phyloP scores from a whole-genome alignment of 306 rosid species.

The Rosa multiflora region DNA sequence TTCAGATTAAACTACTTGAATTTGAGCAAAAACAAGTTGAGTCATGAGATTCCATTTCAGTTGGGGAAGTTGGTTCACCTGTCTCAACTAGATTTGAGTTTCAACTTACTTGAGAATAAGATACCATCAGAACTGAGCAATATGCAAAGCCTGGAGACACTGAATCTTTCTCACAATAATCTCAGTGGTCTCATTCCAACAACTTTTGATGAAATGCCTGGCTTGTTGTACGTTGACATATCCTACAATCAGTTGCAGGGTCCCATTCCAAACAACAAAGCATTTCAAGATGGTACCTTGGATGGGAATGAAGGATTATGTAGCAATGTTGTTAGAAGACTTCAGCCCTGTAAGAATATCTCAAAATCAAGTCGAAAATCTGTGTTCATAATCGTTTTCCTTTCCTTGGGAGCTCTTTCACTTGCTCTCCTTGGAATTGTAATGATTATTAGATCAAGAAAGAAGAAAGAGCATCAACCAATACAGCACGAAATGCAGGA shows the following conservation, averaged over 20 bases:
- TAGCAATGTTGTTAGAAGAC: not conserved
- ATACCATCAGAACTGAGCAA: not conserved
- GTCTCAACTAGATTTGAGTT: constrained; percentile 18
- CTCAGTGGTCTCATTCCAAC: not conserved
- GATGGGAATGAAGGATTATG: not conserved
- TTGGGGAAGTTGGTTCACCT: not conserved
- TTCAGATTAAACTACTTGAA: not conserved
- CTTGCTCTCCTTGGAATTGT: not conserved
- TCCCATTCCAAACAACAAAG: not conserved
- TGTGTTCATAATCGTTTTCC: not conserved
- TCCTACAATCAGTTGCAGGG: constrained; percentile 5
- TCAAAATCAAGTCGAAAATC: not conserved
- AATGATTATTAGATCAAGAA: not conserved
- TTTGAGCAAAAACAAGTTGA: not conserved
- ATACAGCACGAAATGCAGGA: not conserved
- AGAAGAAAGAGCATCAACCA: not conserved
- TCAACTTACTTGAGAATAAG: constrained; percentile 5
- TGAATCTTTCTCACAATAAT: not conserved
- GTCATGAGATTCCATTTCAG: not conserved
- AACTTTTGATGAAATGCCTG: no score
- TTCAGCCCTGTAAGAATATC: not conserved
- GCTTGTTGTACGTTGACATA: no score
- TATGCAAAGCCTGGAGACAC: not conserved
- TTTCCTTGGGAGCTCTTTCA: not conserved
- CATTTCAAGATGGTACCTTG: not conserved